These are phyloP conservation scores for Tolypocladium tundrense DNA, from an alignment of 2,329 filamentous ascomycete genomes.

Conservation along the genomic window DNA sequence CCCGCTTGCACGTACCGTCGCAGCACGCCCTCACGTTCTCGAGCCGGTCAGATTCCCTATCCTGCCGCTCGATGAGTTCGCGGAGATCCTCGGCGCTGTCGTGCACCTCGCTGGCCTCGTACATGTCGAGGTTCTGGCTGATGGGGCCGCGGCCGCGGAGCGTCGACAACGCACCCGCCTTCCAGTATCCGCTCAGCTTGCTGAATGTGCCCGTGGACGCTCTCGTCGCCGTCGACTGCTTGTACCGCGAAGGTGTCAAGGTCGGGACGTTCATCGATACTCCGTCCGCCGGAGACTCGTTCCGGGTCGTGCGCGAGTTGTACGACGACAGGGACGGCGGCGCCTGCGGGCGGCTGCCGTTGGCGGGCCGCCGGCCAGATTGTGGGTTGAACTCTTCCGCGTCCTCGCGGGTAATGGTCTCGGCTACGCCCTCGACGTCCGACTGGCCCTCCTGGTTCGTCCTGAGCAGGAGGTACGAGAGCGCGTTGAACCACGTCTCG, in stretches of 20 bases:
- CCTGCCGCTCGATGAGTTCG: constrained; percentile 67
- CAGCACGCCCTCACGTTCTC: constrained; percentile 97
- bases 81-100: constrained; percentile 79
- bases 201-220: constrained; percentile 39
- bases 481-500: constrained; percentile 96
- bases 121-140: constrained; percentile 37
- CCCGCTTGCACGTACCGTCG: constrained; percentile 58
- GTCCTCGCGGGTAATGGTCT: constrained; percentile 50
- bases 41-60: constrained; percentile 65
- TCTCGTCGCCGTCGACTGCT: constrained; percentile 22
- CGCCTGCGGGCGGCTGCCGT: constrained; percentile 37
- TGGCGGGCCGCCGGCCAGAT: constrained; percentile 24
- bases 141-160: constrained; percentile 40
- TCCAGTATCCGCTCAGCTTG: constrained; percentile 52
- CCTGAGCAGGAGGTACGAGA: constrained; percentile 83
- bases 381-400: constrained; percentile 75
- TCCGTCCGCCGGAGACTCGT: constrained; percentile 47
- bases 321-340: constrained; percentile 68
- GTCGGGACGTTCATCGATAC: constrained; percentile 45
- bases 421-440: constrained; percentile 48
- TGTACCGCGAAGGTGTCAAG: constrained; percentile 38
- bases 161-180: constrained; percentile 38
- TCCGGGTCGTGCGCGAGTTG: constrained; percentile 61
- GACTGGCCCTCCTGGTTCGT: constrained; percentile 55
- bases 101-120: constrained; percentile 52